phyloP scores from a whole-genome alignment of 345 rosid species.

The Euphorbia tirucalli region DNA sequence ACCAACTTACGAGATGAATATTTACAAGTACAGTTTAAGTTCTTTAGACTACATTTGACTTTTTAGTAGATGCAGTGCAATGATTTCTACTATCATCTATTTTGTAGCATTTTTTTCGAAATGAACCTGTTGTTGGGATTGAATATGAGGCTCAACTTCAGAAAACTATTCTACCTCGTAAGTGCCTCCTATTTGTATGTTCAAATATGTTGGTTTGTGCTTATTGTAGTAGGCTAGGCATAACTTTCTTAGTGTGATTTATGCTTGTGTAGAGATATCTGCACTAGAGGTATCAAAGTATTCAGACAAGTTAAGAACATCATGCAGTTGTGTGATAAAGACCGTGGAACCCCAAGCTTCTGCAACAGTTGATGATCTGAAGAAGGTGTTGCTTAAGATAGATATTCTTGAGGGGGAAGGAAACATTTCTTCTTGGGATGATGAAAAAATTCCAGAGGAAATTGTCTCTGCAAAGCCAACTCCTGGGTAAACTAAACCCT shows the following conservation, averaged over 20 bases:
- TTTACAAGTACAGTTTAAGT: slow-evolving; percentile 54
- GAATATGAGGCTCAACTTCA: slow-evolving; percentile 90
- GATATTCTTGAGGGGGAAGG: slow-evolving; percentile 56
- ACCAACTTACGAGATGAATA: slow-evolving; percentile 83
- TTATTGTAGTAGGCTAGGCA: slow-evolving; percentile 3
- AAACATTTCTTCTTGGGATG: slow-evolving; percentile 76
- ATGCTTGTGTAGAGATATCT: slow-evolving; percentile 54
- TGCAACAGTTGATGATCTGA: slow-evolving; percentile 64
- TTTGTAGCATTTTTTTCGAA: slow-evolving; percentile 69
- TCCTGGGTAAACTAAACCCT: slow-evolving; percentile 59
- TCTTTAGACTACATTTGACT: background rate
- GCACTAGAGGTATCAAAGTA: slow-evolving; percentile 74
- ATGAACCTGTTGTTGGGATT: slow-evolving; percentile 84
- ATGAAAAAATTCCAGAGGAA: slow-evolving; percentile 83
- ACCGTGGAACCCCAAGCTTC: slow-evolving; percentile 73
- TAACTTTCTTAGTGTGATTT: slow-evolving; percentile 7
- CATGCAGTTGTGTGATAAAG: slow-evolving; percentile 76
- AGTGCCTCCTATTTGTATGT: slow-evolving; percentile 34
- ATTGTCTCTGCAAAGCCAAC: slow-evolving; percentile 62
- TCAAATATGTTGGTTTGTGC: background rate
- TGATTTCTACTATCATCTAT: slow-evolving; percentile 13
- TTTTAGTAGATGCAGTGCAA: background rate
- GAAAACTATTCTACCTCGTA: slow-evolving; percentile 79
- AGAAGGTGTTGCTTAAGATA: slow-evolving; percentile 48
- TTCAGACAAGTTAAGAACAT: slow-evolving; percentile 67